These are phyloP conservation scores for Hypoxylon subgilvum DNA, from an alignment of 495 filamentous ascomycete species.

Conservation along the genomic window DNA sequence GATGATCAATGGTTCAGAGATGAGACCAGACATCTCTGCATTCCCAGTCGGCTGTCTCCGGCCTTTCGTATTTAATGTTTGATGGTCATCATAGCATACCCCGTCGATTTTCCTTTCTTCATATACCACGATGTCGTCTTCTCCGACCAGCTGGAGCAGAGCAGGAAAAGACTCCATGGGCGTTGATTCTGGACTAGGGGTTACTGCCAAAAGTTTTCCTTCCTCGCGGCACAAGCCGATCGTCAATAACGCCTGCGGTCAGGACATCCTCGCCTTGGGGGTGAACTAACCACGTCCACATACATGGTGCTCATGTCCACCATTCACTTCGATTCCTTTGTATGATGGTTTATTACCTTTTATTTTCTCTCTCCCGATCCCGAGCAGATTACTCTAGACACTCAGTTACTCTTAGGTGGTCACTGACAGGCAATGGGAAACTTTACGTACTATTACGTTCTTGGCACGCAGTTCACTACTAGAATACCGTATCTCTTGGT, in stretches of 20 bases:
- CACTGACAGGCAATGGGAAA: conserved; percentile 35
- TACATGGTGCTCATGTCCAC: conserved; percentile 32
- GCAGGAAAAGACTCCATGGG: conserved; percentile 31
- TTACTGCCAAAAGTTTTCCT: conserved; percentile 22
- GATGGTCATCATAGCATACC: conserved; percentile 32
- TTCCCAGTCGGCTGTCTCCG: conserved; percentile 19
- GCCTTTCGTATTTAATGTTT: conserved; percentile 25
- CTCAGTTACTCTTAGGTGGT: conserved; percentile 31
- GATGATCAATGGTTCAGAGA: conserved; percentile 11
- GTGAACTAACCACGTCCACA: conserved; percentile 1
- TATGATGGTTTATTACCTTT: conserved; percentile 19
- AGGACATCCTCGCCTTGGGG: neutral
- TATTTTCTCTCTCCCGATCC: too few species aligned
- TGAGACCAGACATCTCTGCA: conserved; percentile 31
- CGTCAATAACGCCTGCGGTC: conserved; percentile 5
- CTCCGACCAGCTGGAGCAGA: conserved; percentile 22
- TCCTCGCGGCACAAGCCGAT: conserved; percentile 19
- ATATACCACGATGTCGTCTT: conserved; percentile 32
- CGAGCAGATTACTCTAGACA: too few species aligned
- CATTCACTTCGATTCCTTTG: conserved; percentile 37
- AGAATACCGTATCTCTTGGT: conserved; percentile 9
- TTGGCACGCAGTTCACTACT: conserved; percentile 3
- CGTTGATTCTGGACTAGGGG: conserved; percentile 32
- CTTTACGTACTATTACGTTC: conserved; percentile 13
- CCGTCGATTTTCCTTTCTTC: conserved; percentile 17